Base-by-base conservation (phyloP, 768 basidiomycete species). In the Pleurotus platypus region DNA sequence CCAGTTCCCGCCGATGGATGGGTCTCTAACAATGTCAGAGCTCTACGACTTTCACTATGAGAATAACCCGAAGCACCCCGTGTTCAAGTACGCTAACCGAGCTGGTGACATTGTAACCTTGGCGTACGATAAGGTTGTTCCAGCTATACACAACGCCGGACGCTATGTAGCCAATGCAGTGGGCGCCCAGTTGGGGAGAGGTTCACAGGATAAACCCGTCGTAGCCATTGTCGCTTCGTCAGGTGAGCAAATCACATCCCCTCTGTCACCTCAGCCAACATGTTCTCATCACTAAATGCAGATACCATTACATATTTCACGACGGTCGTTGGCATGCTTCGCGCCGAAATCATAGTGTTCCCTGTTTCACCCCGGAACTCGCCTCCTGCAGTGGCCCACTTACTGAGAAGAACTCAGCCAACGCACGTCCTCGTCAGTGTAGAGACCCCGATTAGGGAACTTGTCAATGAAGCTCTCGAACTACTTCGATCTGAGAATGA, bases 231-330 rank as follows among this genome's bases (percentile, higher is more conserved):
- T 72, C 1, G 67, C 67, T 4, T 40, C 54, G 12, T 35, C 62
- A 40, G 70, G 70, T 67, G 11, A 12, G 64, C 49, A 30, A n/a
- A 7, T 42, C 27, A 35, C 22, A 40, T 37, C 16, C 47, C 15
- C 5, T 4, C n/a, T 37, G 13, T n/a, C 16, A n/a, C 49, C 24
- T 27, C 5, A 9, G 35, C 6, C 37, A 27, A 9, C 6, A 22
- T 48, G 15, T 18, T n/a, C 18, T 27, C 27, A 30, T 13, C 1
- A 39, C 4, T 39, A 30, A 48, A 2, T 16, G 5, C 27, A 73
- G 75, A 77, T 47, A 64, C 61, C n/a, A 63, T 71, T 59, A 66
- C 71, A 3, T 74, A 66, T 56, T 64, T 64, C 35, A 58, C 64
- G 1, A 15, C 63, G 20, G 61, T 70, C 9, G 43, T 62, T 2